Percentiles rank a stretch among this genome's conserved stretches.
Evolutionary conservation across 2,329 filamentous ascomycete genomes (phyloP).

Genomic region (Colletotrichum tofieldiae): DNA sequence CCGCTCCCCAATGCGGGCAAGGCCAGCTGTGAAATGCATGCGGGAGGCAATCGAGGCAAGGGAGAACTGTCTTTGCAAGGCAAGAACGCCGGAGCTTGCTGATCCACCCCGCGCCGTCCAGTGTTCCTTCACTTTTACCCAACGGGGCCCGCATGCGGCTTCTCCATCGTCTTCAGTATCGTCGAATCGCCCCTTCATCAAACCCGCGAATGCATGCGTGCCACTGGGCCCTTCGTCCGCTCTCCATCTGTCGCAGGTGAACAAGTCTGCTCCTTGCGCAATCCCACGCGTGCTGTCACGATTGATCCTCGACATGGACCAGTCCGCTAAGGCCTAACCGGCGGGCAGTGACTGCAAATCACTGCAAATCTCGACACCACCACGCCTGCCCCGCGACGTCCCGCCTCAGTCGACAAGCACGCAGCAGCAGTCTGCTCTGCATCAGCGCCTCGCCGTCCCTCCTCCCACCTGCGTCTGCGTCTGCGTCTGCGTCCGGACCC

Average conservation of each 20-base stretch:
- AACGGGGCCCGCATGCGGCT: background rate
- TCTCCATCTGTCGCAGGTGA: constrained; percentile 30
- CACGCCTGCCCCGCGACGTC: background rate
- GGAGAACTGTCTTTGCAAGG: constrained; percentile 24
- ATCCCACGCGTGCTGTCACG: constrained; percentile 15
- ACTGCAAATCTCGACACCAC: constrained; percentile 15
- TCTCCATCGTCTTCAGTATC: constrained; percentile 21
- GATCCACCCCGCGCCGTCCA: constrained; percentile 29
- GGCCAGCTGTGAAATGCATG: constrained; percentile 12
- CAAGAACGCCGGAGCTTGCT: constrained; percentile 19
- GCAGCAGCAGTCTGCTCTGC: background rate
- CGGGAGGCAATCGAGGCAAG: background rate
- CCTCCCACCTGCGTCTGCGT: background rate
- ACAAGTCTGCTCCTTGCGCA: constrained; percentile 34
- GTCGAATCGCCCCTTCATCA: constrained; percentile 8
- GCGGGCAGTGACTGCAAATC: constrained; percentile 8
- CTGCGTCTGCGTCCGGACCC: constrained; percentile 4
- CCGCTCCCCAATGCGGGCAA: constrained; percentile 5
- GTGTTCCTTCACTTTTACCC: constrained; percentile 16
- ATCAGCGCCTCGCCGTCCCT: constrained; percentile 8
- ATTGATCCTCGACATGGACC: constrained; percentile 33
- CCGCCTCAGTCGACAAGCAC: background rate
- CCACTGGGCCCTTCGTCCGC: constrained; percentile 7
- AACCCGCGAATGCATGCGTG: background rate
- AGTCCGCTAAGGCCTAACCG: constrained; percentile 34